Base-by-base conservation (phyloP, 257 asterid species). In the Ajuga chamaepitys region DNA sequence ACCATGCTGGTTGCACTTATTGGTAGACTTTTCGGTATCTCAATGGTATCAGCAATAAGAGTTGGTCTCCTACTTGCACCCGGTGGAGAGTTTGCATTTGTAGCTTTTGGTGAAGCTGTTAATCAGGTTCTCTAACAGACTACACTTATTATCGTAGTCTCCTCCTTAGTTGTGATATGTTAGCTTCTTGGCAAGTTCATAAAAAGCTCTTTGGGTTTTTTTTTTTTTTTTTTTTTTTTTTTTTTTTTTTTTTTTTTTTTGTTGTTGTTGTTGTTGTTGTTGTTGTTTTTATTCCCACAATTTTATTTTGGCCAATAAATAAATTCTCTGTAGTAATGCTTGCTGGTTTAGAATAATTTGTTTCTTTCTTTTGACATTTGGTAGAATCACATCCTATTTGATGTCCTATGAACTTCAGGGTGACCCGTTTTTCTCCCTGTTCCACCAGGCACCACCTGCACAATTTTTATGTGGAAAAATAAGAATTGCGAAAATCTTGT, bases 101-200 rank as follows among this genome's bases (percentile, higher is more conserved):
- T 94, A 59, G 99, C 99, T 62, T 94, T 94, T 80, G 99, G 99
- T 79, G 99, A 94, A 82, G 99, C 99, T 68, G 99, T 90, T 76
- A 94, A 88, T 68, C 99, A 94, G 99, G 99, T 94, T 55, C 41
- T 51, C 54, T 45, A 50, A 72, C 62, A 37, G 54, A 56, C 56
- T 59, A 54, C 59, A 47, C 48, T 44, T 68, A 56, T 53, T 74
- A 34, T 46, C 4, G 37, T 30, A 34, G 22, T 68, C 38, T 50
- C n/a, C 34, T 66, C 25, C 54, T 56, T 62, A 12, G 4, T 42
- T 54, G 14, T 74, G 70, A 47, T 52, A 25, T 68, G 37, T 45
- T 64, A 42, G 6, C 65, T 18, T 56, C 48, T 26, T 67, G 37
- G 26, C 57, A 20, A 25, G 51, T 35, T 46, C 24, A 20, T 34